These are phyloP conservation scores for Aspergillus intermedius DNA, from an alignment of 2,329 filamentous ascomycete species.

Conservation along the genomic window DNA sequence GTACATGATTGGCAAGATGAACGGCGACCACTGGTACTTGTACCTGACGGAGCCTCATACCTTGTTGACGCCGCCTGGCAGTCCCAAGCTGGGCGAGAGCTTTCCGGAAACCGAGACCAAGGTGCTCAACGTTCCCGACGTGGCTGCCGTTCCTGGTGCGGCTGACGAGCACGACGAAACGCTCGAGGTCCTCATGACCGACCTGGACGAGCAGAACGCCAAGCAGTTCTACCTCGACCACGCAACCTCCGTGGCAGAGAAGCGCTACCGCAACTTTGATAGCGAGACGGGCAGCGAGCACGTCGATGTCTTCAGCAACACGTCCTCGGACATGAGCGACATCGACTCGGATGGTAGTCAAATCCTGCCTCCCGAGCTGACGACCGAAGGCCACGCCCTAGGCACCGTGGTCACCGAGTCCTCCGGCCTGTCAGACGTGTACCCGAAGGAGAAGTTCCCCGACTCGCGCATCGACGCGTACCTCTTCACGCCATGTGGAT, in stretches of 20 bases:
- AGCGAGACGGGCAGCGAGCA: constrained; percentile 50
- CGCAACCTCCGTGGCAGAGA: constrained; percentile 85
- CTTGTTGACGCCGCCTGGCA: constrained; percentile 72
- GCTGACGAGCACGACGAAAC: constrained; percentile 42
- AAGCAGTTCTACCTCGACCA: constrained; percentile 66
- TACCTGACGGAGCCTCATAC: constrained; percentile 88
- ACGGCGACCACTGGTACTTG: constrained; percentile 97
- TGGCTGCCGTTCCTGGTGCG: constrained; percentile 13
- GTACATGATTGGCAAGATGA: constrained; percentile 99
- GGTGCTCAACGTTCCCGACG: constrained; percentile 48
- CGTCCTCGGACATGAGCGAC: constrained; percentile 55
- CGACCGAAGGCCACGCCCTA: constrained; percentile 87
- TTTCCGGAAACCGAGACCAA: constrained; percentile 52
- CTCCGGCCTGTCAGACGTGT: constrained; percentile 84
- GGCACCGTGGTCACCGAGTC: constrained; percentile 86
- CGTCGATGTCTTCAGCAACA: constrained; percentile 73
- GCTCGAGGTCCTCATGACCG: constrained; percentile 62
- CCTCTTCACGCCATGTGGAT: constrained; percentile 92
- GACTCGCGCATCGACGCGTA: constrained; percentile 94
- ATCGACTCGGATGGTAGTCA: constrained; percentile 45
- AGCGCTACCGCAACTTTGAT: constrained; percentile 67
- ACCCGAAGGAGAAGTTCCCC: constrained; percentile 78
- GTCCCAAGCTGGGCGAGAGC: constrained; percentile 53
- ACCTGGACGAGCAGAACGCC: constrained; percentile 59
- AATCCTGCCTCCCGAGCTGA: constrained; percentile 64